These are phyloP conservation scores for Closterium sp. DNA, from an alignment of 139 green algal genomes.

Conservation along the genomic window DNA sequence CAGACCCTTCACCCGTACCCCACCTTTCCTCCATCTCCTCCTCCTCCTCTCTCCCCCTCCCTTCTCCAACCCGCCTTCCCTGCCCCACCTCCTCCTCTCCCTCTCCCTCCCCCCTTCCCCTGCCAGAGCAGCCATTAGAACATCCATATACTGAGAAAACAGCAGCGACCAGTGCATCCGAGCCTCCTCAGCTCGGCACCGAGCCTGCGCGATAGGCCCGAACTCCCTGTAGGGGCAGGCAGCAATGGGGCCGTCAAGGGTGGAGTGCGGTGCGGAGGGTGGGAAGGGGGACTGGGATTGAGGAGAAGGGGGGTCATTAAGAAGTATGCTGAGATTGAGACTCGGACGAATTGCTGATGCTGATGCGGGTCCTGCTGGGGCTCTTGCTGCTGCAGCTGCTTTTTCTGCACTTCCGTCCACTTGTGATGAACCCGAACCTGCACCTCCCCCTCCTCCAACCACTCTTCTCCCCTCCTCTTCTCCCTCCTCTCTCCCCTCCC, in stretches of 20 bases:
- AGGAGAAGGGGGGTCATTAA: neutral
- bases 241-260: neutral
- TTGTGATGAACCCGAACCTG: neutral
- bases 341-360: neutral
- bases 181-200: neutral
- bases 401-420: neutral
- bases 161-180: slow-evolving; percentile 11
- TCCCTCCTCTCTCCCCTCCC: too few relatives aligned
- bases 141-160: slow-evolving; percentile 14
- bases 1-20: neutral
- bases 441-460: neutral
- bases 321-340: neutral
- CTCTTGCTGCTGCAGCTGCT: neutral
- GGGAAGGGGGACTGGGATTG: neutral
- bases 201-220: slow-evolving; percentile 5
- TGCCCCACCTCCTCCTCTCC: neutral
- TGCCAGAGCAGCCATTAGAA: neutral
- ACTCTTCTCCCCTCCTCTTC: neutral
- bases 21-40: neutral
- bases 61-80: neutral
- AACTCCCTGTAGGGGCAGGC: slow-evolving; percentile 5
- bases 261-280: neutral
- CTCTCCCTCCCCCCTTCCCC: neutral
- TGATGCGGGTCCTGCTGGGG: neutral
- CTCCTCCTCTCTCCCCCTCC: neutral